Evolutionary conservation across 2,329 filamentous ascomycete species (phyloP).

Genomic region (Pseudogymnoascus sp.): DNA sequence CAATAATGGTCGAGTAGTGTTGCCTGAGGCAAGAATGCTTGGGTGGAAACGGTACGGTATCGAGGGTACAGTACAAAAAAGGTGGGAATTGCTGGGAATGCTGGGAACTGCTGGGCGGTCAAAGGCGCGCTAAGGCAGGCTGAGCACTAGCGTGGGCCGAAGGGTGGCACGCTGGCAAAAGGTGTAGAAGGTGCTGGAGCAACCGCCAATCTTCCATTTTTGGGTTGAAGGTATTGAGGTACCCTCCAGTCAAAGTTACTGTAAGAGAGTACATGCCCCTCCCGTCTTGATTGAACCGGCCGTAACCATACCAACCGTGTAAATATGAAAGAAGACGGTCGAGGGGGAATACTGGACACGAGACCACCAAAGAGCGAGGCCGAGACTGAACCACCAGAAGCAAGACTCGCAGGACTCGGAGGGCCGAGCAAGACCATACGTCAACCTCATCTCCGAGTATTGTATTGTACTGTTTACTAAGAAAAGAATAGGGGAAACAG

Average conservation of each 20-base stretch:
- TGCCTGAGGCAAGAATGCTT: background rate
- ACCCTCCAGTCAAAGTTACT: conserved; percentile 9
- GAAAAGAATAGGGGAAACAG: background rate
- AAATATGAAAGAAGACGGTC: background rate
- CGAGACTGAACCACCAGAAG: conserved; percentile 2
- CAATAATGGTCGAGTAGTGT: too few species aligned
- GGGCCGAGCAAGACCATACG: background rate
- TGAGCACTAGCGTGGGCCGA: background rate
- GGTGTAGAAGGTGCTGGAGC: conserved; percentile 8
- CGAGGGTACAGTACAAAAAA: background rate
- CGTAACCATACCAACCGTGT: conserved; percentile 3
- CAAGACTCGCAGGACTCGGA: background rate
- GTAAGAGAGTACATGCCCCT: conserved; percentile 6
- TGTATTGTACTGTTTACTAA: background rate
- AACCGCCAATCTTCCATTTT: conserved; percentile 5
- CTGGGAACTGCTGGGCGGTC: conserved; percentile 2
- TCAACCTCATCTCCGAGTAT: background rate
- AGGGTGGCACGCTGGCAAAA: conserved; percentile 8
- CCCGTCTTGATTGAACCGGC: background rate
- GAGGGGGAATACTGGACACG: background rate
- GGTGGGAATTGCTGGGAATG: background rate
- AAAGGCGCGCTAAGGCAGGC: conserved; percentile 4
- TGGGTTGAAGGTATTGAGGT: background rate
- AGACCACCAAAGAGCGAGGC: background rate
- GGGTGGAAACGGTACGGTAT: too few species aligned